phyloP scores from a whole-genome alignment of 345 rosid species.

The Orychophragmus violaceus region DNA sequence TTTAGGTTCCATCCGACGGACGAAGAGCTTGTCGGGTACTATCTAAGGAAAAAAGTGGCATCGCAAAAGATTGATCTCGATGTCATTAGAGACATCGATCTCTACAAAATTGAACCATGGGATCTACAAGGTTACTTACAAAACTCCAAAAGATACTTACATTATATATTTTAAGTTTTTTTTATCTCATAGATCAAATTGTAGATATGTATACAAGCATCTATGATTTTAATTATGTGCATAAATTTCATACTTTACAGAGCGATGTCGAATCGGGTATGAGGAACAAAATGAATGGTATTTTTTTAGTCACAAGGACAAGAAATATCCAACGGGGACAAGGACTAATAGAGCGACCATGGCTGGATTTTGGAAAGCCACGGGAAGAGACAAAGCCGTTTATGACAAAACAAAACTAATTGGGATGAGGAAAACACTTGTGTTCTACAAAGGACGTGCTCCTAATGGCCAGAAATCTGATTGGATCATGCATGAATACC shows the following conservation, averaged over 20 bases:
- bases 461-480: slow-evolving; percentile 87
- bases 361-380: slow-evolving; percentile 98
- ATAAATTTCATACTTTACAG: slow-evolving; percentile 29
- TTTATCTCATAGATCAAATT: background rate
- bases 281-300: slow-evolving; percentile 94
- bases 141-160: background rate
- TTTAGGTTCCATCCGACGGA: slow-evolving; percentile 95
- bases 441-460: slow-evolving; percentile 95
- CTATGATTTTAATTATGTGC: background rate
- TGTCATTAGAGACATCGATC: slow-evolving; percentile 88
- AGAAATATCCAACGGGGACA: slow-evolving; percentile 95
- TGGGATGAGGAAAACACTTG: slow-evolving; percentile 97
- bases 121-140: slow-evolving; percentile 70
- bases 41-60: slow-evolving; percentile 84
- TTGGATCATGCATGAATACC: slow-evolving; percentile 96
- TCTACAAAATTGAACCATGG: slow-evolving; percentile 94
- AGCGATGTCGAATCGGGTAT: slow-evolving; percentile 73
- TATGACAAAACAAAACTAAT: slow-evolving; percentile 77
- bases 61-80: slow-evolving; percentile 95
- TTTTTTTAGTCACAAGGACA: slow-evolving; percentile 95
- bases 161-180: background rate
- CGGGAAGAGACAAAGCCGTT: slow-evolving; percentile 92
- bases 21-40: slow-evolving; percentile 93
- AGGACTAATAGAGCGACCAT: slow-evolving; percentile 92
- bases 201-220: background rate